Evolutionary conservation across 768 basidiomycete genomes (phyloP), one percentile per base, ranked within the genome.

Genomic region (Thelephora aurantiotincta): DNA sequence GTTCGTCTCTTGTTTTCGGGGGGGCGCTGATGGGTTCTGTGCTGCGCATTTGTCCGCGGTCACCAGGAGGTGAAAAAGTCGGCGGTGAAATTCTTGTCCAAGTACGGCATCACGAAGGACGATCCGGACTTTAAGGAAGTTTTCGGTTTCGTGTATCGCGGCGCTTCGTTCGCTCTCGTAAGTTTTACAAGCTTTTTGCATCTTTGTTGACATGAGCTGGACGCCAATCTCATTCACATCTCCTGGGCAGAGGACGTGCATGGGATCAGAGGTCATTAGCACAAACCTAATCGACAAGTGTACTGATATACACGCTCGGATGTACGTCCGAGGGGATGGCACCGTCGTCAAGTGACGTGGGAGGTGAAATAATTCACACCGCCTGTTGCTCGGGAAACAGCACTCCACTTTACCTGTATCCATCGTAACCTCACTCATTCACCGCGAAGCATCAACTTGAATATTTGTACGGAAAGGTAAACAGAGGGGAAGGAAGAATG

Each of bases 91-190:
- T 58, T 56, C 33, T 61, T 71, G 1, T 46, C 55, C 2, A 49
- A 52, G 9, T 61, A 52, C 6, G 67, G 68, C 1, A 51, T 70
- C 16, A 33, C 55, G 0, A 69, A 67, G 38, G 55, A 59, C 0
- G 65, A 71, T 35, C 42, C 55, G 3, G 69, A 68, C 20, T 71
- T 70, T 59, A 63, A 63, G 43, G 68, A 70, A 0, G 43, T 68
- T 6, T 71, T 60, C 33, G 61, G 64, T 16, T 63, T 57, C 38
- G 62, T 65, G n/a, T 69, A 68, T 48, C 62, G 64, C 14, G 70
- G 69, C 1, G 58, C 63, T 6, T 48, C 56, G 33, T 71, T 71
- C 54, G 65, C 69, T 9, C 51, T 71, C 35, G 70, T 71, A 41
- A 18, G 66, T 58, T n/a, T n/a, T 16, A 13, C 2, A 6, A 3